Evolutionary conservation across 257 asterid genomes (phyloP).

Genomic region (Przewalskia tangutica): DNA sequence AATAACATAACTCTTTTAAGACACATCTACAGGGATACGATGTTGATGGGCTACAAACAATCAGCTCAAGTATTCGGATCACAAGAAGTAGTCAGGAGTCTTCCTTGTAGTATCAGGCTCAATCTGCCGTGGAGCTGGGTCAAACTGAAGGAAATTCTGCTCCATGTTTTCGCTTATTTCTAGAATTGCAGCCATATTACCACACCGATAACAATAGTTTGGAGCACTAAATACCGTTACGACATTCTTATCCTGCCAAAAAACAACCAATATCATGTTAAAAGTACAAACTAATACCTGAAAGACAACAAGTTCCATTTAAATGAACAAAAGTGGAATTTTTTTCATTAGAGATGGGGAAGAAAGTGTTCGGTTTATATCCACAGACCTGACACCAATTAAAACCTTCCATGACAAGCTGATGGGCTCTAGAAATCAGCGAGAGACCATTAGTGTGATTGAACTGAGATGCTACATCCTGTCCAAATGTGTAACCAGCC

Average conservation of each 20-base stretch:
- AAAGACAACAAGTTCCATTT: background rate
- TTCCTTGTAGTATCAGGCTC: constrained; percentile 93
- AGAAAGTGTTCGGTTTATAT: background rate
- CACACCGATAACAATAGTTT: constrained; percentile 92
- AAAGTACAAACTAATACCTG: background rate
- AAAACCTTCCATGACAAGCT: constrained; percentile 98
- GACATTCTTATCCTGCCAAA: constrained; percentile 79
- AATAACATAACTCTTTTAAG: constrained; percentile 46
- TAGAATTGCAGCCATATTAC: constrained; percentile 96
- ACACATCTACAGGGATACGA: constrained; percentile 53
- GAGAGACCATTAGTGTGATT: constrained; percentile 93
- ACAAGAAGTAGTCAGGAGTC: constrained; percentile 92
- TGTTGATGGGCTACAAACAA: constrained; percentile 23
- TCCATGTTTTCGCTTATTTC: constrained; percentile 94
- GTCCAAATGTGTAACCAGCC: constrained; percentile 96
- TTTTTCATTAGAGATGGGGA: background rate
- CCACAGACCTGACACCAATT: constrained; percentile 93
- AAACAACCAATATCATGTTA: background rate
- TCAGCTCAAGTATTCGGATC: constrained; percentile 22
- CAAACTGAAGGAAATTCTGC: constrained; percentile 91
- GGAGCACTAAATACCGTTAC: constrained; percentile 94
- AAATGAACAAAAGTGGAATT: background rate
- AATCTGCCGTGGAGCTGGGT: constrained; percentile 94
- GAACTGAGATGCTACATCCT: constrained; percentile 87
- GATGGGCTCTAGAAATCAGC: constrained; percentile 95